phyloP scores from a whole-genome alignment of 345 rosid species.

The Turnera subulata region DNA sequence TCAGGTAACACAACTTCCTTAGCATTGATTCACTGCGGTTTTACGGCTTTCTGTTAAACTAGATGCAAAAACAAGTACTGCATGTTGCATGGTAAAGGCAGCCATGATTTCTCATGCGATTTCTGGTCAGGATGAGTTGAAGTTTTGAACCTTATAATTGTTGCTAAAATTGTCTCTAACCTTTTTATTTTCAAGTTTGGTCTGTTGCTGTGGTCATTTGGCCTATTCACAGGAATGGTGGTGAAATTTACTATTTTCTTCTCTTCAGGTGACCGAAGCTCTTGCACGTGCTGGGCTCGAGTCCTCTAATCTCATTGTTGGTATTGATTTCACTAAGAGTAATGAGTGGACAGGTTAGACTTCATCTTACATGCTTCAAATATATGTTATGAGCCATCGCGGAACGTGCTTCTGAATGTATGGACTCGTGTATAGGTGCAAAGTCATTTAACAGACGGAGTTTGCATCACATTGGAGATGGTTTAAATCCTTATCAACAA shows the following conservation, averaged over 20 bases:
- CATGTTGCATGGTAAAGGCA: neutral
- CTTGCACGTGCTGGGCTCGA: conserved; percentile 31
- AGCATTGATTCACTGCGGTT: neutral
- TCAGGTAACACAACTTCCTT: conserved; percentile 41
- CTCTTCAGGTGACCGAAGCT: conserved; percentile 27
- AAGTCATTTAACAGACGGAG: conserved; percentile 20
- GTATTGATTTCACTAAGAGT: conserved; percentile 34
- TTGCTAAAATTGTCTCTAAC: too few relatives aligned
- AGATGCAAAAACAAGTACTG: neutral
- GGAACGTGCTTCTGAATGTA: conserved; percentile 7
- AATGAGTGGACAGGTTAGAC: conserved; percentile 32
- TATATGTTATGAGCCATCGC: conserved; percentile 9
- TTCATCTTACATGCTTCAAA: conserved; percentile 16
- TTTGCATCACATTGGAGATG: conserved; percentile 29
- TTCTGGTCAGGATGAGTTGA: too few relatives aligned
- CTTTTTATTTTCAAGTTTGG: too few relatives aligned
- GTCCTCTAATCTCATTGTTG: conserved; percentile 34
- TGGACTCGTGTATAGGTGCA: conserved; percentile 23
- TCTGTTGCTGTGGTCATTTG: neutral
- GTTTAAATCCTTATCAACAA: conserved; percentile 28
- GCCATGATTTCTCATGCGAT: neutral
- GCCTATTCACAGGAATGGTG: too few relatives aligned
- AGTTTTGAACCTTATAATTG: too few relatives aligned
- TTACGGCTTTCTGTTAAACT: too few relatives aligned
- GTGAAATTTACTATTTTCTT: neutral